These are phyloP conservation scores for Nothomitra cinnamomea DNA, from an alignment of 2,329 filamentous ascomycete genomes.

Conservation along the genomic window DNA sequence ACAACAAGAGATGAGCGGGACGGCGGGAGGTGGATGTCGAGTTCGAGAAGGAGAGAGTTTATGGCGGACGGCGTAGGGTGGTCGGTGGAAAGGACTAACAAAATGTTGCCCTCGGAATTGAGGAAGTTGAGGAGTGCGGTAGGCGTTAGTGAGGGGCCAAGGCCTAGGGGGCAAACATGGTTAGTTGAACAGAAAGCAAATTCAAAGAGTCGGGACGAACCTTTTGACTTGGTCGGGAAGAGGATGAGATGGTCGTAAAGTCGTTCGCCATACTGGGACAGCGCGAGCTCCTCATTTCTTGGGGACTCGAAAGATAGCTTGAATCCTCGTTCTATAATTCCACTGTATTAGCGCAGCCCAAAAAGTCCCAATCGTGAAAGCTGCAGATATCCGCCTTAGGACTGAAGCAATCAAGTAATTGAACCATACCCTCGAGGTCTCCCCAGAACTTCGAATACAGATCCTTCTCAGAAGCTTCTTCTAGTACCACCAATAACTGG, in stretches of 20 bases:
- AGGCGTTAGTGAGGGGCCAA: constrained; percentile 76
- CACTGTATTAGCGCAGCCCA: background rate
- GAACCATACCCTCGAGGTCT: constrained; percentile 28
- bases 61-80: constrained; percentile 54
- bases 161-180: constrained; percentile 34
- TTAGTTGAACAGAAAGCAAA: background rate
- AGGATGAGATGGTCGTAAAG: constrained; percentile 83
- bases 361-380: background rate
- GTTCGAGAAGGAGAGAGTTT: constrained; percentile 63
- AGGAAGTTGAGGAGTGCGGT: constrained; percentile 79
- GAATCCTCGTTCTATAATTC: constrained; percentile 61
- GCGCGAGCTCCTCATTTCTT: constrained; percentile 56
- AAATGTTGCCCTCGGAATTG: constrained; percentile 79
- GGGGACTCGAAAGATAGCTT: constrained; percentile 66
- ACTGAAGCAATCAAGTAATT: background rate
- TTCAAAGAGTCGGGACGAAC: constrained; percentile 27
- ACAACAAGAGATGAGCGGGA: constrained; percentile 76
- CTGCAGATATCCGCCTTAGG: background rate
- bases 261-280: constrained; percentile 77
- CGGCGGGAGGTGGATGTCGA: constrained; percentile 73
- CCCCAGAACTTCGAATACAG: constrained; percentile 61
- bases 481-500: constrained; percentile 70
- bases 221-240: constrained; percentile 81
- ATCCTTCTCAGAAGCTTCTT: constrained; percentile 64
- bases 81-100: constrained; percentile 65